Base-by-base conservation (phyloP, 345 rosid genomes). In the Melaleuca alternifolia region DNA sequence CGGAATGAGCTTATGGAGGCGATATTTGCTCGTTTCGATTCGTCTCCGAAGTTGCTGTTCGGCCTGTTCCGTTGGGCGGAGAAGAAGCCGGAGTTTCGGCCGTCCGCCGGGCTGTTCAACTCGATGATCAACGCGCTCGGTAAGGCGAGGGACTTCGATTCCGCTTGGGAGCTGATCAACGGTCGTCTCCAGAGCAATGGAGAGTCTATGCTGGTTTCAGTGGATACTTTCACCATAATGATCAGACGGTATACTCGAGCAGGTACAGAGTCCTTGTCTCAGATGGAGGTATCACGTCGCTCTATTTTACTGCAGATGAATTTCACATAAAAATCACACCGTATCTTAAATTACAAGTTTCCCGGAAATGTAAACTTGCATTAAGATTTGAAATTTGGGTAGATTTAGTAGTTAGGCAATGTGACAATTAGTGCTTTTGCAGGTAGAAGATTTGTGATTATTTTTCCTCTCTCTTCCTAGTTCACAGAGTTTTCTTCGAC, bases 211-310 rank as follows among this genome's bases (percentile, higher is more conserved):
- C 90, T 93, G 90, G 95, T 97, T 89, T 91, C 98, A 24, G 86
- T 83, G n/a, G 93, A 96, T 61, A 93, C 98, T 0, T 92, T 95
- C 85, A 92, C 91, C 18, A 87, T 93, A 86, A 87, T 97, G 86
- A 95, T 97, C 90, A 91, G 98, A 93, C 95, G 98, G 85, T 96
- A 92, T 85, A 86, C 95, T 89, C 95, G 96, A 18, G 97, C 97
- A 83, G 99, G 99, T 96, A 93, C 44, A 88, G 52, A 46, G 14
- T 44, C 10, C 57, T 18, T 54, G 51, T 28, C 65, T 52, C 33
- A 53, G 54, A 83, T 83, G 0, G 16, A 82, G 84, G 53, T 46
- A 7, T 52, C 57, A 14, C 46, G 48, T 50, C 51, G 85, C 15
- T n/a, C 61, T 23, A 52, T 65, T 82, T 6, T 52, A 46, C 41